phyloP scores from a whole-genome alignment of 2,329 filamentous ascomycete genomes.

The Alternaria metachromatica region DNA sequence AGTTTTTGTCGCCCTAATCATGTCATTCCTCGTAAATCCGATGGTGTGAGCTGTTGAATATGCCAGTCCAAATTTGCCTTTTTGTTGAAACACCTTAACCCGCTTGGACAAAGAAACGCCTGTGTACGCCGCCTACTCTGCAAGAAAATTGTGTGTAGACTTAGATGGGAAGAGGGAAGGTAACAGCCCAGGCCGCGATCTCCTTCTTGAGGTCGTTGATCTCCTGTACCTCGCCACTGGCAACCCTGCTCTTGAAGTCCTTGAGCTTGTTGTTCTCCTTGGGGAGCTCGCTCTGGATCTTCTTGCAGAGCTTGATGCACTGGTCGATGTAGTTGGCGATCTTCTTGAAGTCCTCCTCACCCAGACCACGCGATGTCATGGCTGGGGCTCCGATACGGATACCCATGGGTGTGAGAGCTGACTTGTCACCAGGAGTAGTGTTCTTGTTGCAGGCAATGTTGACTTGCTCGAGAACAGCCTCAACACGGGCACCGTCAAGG shows the following conservation, averaged over 20 bases:
- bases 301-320: conserved; percentile 87
- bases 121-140: conserved; percentile 18
- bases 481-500: conserved; percentile 88
- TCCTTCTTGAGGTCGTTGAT: conserved; percentile 88
- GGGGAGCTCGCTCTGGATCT: conserved; percentile 81
- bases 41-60: conserved; percentile 33
- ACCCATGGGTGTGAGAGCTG: conserved; percentile 89
- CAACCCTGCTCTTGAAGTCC: conserved; percentile 97
- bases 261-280: conserved; percentile 99
- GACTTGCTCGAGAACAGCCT: conserved; percentile 87
- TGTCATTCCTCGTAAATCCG: conserved; percentile 9
- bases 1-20: background rate
- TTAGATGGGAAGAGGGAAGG: conserved; percentile 88
- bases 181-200: conserved; percentile 83
- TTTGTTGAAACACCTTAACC: conserved; percentile 34
- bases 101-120: conserved; percentile 17
- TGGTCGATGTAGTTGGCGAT: conserved; percentile 90
- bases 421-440: conserved; percentile 94
- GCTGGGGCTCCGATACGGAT: conserved; percentile 94
- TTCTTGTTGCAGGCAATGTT: conserved; percentile 99
- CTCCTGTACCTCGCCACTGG: conserved; percentile 76
- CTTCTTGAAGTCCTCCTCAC: conserved; percentile 78
- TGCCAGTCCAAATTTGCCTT: conserved; percentile 23
- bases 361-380: conserved; percentile 97
- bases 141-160: background rate